Evolutionary conservation across 306 rosid species (phyloP).

Genomic region (Cicer cuneatum): DNA sequence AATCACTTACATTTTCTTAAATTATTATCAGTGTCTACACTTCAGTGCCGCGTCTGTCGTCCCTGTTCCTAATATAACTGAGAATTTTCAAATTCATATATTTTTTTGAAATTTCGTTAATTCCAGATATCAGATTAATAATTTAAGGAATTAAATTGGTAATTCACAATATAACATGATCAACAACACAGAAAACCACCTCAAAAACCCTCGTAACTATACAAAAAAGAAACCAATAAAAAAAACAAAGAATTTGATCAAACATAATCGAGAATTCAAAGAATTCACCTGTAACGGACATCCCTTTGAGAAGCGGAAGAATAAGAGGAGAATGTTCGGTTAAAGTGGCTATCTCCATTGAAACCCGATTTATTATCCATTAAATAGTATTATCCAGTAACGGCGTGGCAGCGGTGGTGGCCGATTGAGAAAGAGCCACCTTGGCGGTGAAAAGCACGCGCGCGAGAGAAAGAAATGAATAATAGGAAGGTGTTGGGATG

Average conservation of each 20-base stretch:
- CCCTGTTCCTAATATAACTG: too few species aligned
- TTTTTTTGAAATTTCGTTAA: too few species aligned
- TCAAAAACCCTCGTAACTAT: background rate
- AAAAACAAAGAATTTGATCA: background rate
- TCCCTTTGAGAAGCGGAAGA: constrained; percentile 71
- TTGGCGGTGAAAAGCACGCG: constrained; percentile 9
- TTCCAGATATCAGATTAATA: too few species aligned
- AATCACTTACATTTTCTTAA: too few species aligned
- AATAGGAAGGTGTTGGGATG: background rate
- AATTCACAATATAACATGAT: background rate
- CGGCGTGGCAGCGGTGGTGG: background rate
- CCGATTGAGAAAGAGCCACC: constrained; percentile 32
- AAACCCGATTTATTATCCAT: constrained; percentile 57
- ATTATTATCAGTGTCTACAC: too few species aligned
- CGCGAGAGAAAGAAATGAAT: constrained; percentile 3
- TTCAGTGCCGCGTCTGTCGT: too few species aligned
- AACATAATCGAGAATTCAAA: background rate
- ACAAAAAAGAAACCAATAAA: background rate
- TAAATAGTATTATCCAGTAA: constrained; percentile 1
- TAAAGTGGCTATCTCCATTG: constrained; percentile 47
- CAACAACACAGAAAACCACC: constrained; percentile 1
- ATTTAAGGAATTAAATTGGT: too few species aligned
- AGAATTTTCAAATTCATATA: too few species aligned
- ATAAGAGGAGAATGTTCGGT: constrained; percentile 45
- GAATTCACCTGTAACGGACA: constrained; percentile 76